Evolutionary conservation across 768 basidiomycete species (phyloP).

Genomic region (Glaciozyma antarctica): DNA sequence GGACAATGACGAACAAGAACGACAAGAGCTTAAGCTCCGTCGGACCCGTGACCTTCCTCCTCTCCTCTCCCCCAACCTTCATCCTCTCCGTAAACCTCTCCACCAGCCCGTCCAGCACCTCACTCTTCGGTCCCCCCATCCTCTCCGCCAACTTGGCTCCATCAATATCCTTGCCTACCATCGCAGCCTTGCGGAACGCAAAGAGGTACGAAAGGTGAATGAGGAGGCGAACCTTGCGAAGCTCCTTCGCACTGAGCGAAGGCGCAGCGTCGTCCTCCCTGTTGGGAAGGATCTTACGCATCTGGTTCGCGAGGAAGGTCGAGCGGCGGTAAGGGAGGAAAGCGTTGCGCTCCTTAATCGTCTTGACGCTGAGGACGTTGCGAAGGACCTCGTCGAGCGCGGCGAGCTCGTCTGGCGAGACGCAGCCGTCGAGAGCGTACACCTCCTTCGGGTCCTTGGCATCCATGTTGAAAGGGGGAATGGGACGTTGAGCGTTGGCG

Average conservation of each 20-base stretch:
- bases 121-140: slow-evolving; percentile 51
- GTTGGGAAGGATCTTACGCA: slow-evolving; percentile 44
- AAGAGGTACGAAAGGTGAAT: slow-evolving; percentile 77
- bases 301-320: slow-evolving; percentile 61
- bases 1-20: slow-evolving; percentile 69
- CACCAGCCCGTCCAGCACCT: slow-evolving; percentile 64
- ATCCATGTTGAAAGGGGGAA: slow-evolving; percentile 61
- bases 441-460: slow-evolving; percentile 62
- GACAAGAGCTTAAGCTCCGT: slow-evolving; percentile 64
- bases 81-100: slow-evolving; percentile 63
- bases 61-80: slow-evolving; percentile 32
- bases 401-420: slow-evolving; percentile 79
- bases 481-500: slow-evolving; percentile 46
- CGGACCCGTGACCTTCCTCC: slow-evolving; percentile 53
- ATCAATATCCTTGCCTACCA: slow-evolving; percentile 40
- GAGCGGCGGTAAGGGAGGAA: slow-evolving; percentile 57
- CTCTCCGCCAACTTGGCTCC: slow-evolving; percentile 47
- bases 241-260: slow-evolving; percentile 33
- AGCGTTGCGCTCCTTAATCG: slow-evolving; percentile 47
- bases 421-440: slow-evolving; percentile 49
- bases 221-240: slow-evolving; percentile 49
- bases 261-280: slow-evolving; percentile 32
- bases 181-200: slow-evolving; percentile 50
- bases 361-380: slow-evolving; percentile 49
- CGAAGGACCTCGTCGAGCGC: slow-evolving; percentile 48